Conservation (phyloP, 768 basidiomycete genomes). For the Auricularia sp. region DNA sequence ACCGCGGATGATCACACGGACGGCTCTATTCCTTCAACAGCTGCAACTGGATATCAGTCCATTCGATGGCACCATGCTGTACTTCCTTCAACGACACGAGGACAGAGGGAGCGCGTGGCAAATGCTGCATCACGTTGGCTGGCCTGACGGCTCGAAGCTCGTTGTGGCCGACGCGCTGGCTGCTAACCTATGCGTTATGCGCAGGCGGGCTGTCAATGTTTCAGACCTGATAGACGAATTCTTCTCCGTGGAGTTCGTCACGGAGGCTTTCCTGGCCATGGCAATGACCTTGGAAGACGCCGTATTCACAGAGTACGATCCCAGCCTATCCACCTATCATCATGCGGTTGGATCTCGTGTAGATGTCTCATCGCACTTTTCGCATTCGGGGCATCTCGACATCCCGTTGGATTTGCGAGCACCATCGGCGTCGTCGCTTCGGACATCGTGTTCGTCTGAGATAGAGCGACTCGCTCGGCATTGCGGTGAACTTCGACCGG, state of each 20-base stretch:
- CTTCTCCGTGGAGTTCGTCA: background rate
- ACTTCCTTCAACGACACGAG: background rate
- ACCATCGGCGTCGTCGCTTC: background rate
- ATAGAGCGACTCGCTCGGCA: background rate
- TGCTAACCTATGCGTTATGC: background rate
- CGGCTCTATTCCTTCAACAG: background rate
- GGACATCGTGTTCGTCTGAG: background rate
- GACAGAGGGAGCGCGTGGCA: background rate
- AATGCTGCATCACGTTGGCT: background rate
- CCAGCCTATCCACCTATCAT: background rate
- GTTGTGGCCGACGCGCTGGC: background rate
- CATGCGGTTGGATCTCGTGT: background rate
- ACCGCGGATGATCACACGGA: too few species aligned
- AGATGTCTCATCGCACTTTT: background rate
- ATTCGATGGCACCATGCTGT: background rate
- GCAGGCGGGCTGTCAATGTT: background rate
- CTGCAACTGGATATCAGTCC: background rate
- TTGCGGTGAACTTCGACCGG: background rate
- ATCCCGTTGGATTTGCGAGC: background rate
- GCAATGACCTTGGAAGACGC: background rate
- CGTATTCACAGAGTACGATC: background rate
- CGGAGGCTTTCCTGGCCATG: background rate
- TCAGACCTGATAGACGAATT: background rate
- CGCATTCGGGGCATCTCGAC: background rate
- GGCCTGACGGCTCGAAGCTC: background rate